Evolutionary conservation across 805 yeast species (phyloP).

Genomic region (Candida mattraensis): DNA sequence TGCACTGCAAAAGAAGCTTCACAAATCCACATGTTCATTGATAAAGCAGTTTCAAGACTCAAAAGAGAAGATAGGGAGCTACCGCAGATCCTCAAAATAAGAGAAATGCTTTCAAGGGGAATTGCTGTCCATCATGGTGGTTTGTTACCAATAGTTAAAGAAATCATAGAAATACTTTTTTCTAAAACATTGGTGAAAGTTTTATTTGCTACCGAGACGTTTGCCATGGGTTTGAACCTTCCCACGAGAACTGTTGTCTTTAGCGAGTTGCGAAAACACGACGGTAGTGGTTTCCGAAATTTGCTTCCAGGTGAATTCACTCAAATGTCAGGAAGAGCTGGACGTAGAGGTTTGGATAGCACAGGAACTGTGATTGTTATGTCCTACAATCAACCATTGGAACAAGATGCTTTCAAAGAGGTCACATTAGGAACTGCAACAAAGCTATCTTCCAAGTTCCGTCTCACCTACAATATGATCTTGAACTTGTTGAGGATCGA

Average conservation of each 20-base stretch:
- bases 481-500: conserved; percentile 88
- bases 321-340: conserved; percentile 99
- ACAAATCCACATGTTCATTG: conserved; percentile 91
- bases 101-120: conserved; percentile 85
- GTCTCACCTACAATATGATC: conserved; percentile 95
- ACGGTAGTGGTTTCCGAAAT: conserved; percentile 79
- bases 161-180: conserved; percentile 87
- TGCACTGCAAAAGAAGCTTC: conserved; percentile 84
- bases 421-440: conserved; percentile 90
- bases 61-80: conserved; percentile 89
- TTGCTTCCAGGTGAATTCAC: conserved; percentile 95
- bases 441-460: conserved; percentile 84
- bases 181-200: conserved; percentile 85
- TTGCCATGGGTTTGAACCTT: conserved; percentile 96
- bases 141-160: conserved; percentile 87
- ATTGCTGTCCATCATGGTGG: conserved; percentile 98
- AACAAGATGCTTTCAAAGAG: conserved; percentile 61
- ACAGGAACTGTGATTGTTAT: conserved; percentile 94
- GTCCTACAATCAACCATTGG: conserved; percentile 70
- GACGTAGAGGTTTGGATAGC: conserved; percentile 91
- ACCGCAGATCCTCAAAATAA: conserved; percentile 83
- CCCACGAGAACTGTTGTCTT: conserved; percentile 97
- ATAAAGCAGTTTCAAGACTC: conserved; percentile 80
- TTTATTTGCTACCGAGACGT: conserved; percentile 94
- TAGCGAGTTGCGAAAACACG: conserved; percentile 82